Percentiles rank a stretch among this genome's conserved stretches.
These are phyloP conservation scores for Quercus alba DNA, from an alignment of 306 rosid species.

Conservation along the genomic window DNA sequence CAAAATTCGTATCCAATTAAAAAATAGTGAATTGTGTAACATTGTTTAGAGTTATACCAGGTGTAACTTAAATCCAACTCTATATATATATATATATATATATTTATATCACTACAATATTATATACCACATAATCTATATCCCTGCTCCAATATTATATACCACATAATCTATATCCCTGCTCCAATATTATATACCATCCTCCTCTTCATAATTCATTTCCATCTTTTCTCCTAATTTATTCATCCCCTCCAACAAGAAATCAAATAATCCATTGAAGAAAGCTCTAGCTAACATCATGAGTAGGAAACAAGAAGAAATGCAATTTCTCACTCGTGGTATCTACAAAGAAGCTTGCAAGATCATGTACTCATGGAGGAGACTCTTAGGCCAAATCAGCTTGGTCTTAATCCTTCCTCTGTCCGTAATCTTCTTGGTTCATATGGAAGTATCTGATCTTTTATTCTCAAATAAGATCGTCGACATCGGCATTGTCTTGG, in stretches of 20 bases:
- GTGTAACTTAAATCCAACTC: too few species aligned
- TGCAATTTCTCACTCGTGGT: slow-evolving; percentile 51
- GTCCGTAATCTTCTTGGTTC: slow-evolving; percentile 52
- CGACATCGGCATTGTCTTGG: slow-evolving; percentile 11
- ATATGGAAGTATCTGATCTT: slow-evolving; percentile 45
- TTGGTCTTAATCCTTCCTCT: slow-evolving; percentile 61
- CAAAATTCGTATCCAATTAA: too few species aligned
- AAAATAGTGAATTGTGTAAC: too few species aligned
- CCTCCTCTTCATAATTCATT: neutral
- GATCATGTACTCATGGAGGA: slow-evolving; percentile 42
- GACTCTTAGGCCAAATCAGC: slow-evolving; percentile 58
- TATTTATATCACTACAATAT: too few species aligned
- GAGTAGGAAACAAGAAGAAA: slow-evolving; percentile 69
- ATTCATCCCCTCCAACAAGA: neutral
- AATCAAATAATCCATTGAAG: neutral
- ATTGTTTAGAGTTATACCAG: too few species aligned
- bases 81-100: too few species aligned
- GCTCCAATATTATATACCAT: neutral
- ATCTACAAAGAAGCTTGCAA: slow-evolving; percentile 56
- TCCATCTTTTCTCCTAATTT: neutral
- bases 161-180: slow-evolving; percentile 23
- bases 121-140: too few species aligned
- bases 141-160: too few species aligned
- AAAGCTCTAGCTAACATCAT: slow-evolving; percentile 21
- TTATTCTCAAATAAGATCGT: slow-evolving; percentile 27